These are phyloP conservation scores for Fusarium miscanthi DNA, from an alignment of 2,329 filamentous ascomycete genomes.

Conservation along the genomic window DNA sequence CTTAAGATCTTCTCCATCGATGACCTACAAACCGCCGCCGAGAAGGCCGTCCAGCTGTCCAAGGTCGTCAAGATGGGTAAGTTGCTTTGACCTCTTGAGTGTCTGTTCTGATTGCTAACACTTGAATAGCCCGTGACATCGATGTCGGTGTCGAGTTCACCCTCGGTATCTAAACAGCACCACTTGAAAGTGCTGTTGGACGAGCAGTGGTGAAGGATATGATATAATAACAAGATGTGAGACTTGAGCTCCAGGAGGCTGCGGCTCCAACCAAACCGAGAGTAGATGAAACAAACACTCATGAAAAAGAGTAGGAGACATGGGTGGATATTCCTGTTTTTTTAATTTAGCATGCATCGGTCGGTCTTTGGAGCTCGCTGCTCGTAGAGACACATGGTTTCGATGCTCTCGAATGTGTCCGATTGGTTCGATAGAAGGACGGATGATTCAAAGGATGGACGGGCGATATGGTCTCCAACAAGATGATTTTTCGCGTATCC, in stretches of 20 bases:
- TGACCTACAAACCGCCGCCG: conserved; percentile 94
- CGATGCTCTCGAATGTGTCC: conserved; percentile 39
- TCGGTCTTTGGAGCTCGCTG: conserved; percentile 36
- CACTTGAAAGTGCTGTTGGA: conserved; percentile 21
- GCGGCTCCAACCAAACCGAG: conserved; percentile 28
- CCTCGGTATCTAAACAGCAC: conserved; percentile 82
- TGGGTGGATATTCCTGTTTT: conserved; percentile 42
- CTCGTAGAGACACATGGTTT: conserved; percentile 34
- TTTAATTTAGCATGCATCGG: conserved; percentile 47
- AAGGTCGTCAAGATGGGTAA: conserved; percentile 98
- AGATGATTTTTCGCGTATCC: conserved; percentile 39
- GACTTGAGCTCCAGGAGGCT: conserved; percentile 32
- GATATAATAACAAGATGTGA: conserved; percentile 47
- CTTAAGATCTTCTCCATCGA: conserved; percentile 99
- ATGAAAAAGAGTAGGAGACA: conserved; percentile 31
- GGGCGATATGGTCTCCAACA: conserved; percentile 43
- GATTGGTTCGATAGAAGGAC: conserved; percentile 40
- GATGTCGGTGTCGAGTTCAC: conserved; percentile 97
- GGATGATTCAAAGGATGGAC: conserved; percentile 42
- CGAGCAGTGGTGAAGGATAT: conserved; percentile 30
- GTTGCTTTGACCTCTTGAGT: conserved; percentile 49
- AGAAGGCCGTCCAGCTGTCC: conserved; percentile 98
- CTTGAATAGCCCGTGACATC: conserved; percentile 81
- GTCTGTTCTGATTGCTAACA: conserved; percentile 33
- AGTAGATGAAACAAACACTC: conserved; percentile 27